phyloP scores from a whole-genome alignment of 1,284 basidiomycete genomes.

The Microbotryum saponariae region DNA sequence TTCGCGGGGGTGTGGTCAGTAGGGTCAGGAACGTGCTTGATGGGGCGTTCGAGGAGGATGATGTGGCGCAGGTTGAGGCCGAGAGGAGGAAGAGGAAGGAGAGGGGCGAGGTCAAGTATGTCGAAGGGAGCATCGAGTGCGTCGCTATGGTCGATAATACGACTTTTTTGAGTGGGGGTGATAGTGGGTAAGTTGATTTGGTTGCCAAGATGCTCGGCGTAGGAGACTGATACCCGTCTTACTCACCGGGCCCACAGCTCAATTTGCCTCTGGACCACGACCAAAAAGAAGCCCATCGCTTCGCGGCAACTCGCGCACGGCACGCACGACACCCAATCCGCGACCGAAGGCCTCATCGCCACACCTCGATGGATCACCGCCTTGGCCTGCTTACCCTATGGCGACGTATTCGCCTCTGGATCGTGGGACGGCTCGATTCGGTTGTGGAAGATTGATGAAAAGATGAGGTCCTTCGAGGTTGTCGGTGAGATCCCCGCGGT shows the following conservation, averaged over 20 bases:
- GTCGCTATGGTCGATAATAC: constrained; percentile 91
- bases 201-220: constrained; percentile 5
- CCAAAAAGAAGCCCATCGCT: constrained; percentile 93
- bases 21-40: constrained; percentile 70
- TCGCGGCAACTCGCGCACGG: constrained; percentile 80
- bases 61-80: constrained; percentile 47
- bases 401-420: constrained; percentile 84
- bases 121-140: constrained; percentile 87
- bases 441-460: constrained; percentile 77
- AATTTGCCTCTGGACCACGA: constrained; percentile 83
- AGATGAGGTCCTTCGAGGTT: constrained; percentile 64
- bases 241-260: constrained; percentile 49
- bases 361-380: constrained; percentile 87
- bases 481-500: constrained; percentile 56
- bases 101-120: constrained; percentile 51
- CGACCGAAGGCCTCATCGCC: constrained; percentile 62
- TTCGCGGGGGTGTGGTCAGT: constrained; percentile 81
- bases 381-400: constrained; percentile 71
- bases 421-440: constrained; percentile 86
- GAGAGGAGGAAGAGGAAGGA: constrained; percentile 41
- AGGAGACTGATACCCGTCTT: constrained; percentile 3
- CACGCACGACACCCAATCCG: constrained; percentile 58
- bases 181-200: constrained; percentile 66
- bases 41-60: constrained; percentile 59
- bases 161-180: constrained; percentile 87